Conservation (phyloP, 2,329 filamentous ascomycete species). For the Colletotrichum sp. region DNA sequence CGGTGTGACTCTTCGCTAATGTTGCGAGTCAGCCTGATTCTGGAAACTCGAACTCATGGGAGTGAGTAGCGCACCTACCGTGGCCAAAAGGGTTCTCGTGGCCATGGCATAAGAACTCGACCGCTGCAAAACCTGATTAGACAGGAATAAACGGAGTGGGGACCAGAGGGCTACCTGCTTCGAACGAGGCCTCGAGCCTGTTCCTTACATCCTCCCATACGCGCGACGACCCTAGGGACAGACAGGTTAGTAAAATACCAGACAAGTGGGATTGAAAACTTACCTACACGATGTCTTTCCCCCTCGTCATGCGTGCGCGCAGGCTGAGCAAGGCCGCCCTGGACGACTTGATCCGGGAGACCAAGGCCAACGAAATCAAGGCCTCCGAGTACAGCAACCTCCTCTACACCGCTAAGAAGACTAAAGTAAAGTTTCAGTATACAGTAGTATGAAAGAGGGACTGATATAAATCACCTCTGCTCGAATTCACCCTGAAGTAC, state of each 20-base stretch:
- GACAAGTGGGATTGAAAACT: background rate
- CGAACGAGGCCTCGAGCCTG: background rate
- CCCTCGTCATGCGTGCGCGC: background rate
- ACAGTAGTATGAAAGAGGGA: rapidly evolving
- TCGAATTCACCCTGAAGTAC: too few species aligned
- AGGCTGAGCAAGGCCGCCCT: rapidly evolving
- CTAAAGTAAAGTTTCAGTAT: too few species aligned
- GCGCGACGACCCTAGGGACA: background rate
- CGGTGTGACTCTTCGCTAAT: background rate
- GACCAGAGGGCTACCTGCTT: background rate
- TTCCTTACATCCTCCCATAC: background rate
- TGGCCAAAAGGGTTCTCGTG: background rate
- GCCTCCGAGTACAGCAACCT: rapidly evolving
- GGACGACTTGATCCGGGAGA: background rate
- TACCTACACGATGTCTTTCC: background rate
- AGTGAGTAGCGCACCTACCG: background rate
- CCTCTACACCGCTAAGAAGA: rapidly evolving
- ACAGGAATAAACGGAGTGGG: background rate
- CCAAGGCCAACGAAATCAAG: rapidly evolving
- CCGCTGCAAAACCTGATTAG: background rate
- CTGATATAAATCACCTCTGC: too few species aligned
- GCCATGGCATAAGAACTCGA: background rate
- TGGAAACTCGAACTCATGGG: background rate
- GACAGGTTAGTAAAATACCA: background rate
- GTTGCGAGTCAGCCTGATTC: background rate